phyloP scores from a whole-genome alignment of 345 rosid genomes.

The Bruguiera gymnorhiza region DNA sequence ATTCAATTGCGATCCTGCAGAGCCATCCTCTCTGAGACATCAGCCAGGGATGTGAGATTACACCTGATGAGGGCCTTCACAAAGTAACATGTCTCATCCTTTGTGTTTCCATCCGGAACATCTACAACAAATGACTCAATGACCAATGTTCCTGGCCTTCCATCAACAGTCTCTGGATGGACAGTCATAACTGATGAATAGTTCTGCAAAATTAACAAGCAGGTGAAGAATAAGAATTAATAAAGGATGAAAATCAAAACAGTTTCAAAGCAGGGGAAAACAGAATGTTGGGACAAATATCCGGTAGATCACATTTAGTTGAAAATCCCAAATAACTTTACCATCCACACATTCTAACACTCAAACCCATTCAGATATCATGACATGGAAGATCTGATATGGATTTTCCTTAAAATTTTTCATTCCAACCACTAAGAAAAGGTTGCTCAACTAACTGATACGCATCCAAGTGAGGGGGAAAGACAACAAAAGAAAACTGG shows the following conservation, averaged over 20 bases:
- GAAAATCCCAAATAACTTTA: background rate
- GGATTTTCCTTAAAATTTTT: background rate
- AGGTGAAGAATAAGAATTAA: background rate
- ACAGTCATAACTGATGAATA: constrained; percentile 82
- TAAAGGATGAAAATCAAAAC: constrained; percentile 1
- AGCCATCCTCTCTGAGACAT: constrained; percentile 92
- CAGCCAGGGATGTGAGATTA: constrained; percentile 85
- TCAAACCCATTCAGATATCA: background rate
- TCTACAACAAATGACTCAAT: constrained; percentile 92
- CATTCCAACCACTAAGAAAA: background rate
- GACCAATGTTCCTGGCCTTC: constrained; percentile 84
- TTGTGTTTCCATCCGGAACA: constrained; percentile 90
- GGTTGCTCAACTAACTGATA: background rate
- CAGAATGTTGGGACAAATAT: background rate
- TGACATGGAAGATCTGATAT: background rate
- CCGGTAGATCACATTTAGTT: background rate
- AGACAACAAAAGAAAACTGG: background rate
- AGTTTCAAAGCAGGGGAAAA: background rate
- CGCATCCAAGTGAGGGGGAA: background rate
- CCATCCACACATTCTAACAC: background rate
- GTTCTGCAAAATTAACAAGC: constrained; percentile 49
- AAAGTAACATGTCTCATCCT: constrained; percentile 88
- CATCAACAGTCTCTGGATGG: constrained; percentile 88
- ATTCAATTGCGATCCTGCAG: constrained; percentile 39
- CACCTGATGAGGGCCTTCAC: constrained; percentile 78